Base-by-base conservation (phyloP, 495 filamentous ascomycete species). In the Penicillium bialowiezense region DNA sequence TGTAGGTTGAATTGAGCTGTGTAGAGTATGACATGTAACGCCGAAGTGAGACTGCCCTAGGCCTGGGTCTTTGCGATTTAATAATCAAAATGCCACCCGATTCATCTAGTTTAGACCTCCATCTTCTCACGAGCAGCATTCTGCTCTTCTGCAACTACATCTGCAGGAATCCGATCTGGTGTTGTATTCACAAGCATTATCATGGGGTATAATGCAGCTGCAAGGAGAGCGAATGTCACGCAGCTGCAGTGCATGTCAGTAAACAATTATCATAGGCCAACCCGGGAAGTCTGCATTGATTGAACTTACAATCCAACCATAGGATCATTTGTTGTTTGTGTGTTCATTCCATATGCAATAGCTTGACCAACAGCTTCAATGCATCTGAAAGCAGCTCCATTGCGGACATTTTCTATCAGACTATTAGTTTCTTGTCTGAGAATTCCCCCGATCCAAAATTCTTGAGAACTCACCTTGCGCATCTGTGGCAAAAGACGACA, bases 281-380 rank as follows among this genome's bases (percentile, higher is more conserved):
- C n/a, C n/a, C n/a, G n/a, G n/a, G n/a, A n/a, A n/a, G n/a, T n/a
- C n/a, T n/a, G n/a, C n/a, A n/a, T n/a, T n/a, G n/a, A 13, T 7
- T n/a, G 5, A 50, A 60, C 59, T 4, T 56, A 65, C 62, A 65
- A 65, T 56, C 62, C 62, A 40, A 53, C 29, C 3, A 65, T 31
- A 19, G 59, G 59, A 21, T 59, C 40, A 47, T 51, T 60, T 15
- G 56, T 56, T 7, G 61, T 65, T 20, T 65, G 56, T 29, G 62
- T 65, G 32, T 65, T 65, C 59, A 65, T 65, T 8, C 59, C 56
- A 9, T 65, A 65, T 5, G 62, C 44, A 48, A 65, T 54, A 6
- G 62, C 62, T 36, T 65, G 62, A 10, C 62, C 62, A 21, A 65
- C 36, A 8, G 62, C 62, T 41, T 65, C 62, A 13, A 65, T 63